phyloP scores from a whole-genome alignment of 345 rosid genomes.

The Pseudoturritis turrita region DNA sequence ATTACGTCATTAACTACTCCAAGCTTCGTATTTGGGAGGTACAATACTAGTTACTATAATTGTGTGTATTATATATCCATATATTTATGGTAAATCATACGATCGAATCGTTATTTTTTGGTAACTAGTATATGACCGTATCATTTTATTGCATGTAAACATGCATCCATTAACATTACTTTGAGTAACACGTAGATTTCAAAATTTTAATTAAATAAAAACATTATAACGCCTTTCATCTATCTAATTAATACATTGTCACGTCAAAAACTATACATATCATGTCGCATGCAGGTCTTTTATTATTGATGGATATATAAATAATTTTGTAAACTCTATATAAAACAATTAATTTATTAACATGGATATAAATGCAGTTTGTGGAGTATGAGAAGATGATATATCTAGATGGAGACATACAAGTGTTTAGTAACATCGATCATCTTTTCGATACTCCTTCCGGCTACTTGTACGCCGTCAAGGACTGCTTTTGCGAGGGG shows the following conservation, averaged over 20 bases:
- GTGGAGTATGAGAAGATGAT: constrained; percentile 63
- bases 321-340: too few species aligned
- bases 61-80: too few species aligned
- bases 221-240: not conserved
- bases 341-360: too few species aligned
- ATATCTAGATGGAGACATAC: constrained; percentile 66
- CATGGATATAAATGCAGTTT: constrained; percentile 38
- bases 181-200: not conserved
- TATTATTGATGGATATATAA: not conserved
- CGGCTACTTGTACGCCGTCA: constrained; percentile 54
- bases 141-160: not conserved
- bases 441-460: constrained; percentile 47
- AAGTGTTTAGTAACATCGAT: constrained; percentile 59
- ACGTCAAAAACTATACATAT: not conserved
- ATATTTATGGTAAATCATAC: not conserved
- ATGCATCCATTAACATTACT: too few species aligned
- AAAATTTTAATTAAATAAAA: not conserved
- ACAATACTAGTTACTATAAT: not conserved
- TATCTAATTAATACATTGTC: not conserved
- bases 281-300: too few species aligned
- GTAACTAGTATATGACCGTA: not conserved
- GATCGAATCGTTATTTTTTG: not conserved
- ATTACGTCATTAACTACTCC: constrained; percentile 71
- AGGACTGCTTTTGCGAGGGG: constrained; percentile 61
- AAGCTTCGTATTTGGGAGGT: constrained; percentile 88